These are phyloP conservation scores for Cercospora sojina DNA, from an alignment of 2,329 filamentous ascomycete genomes.

Conservation along the genomic window DNA sequence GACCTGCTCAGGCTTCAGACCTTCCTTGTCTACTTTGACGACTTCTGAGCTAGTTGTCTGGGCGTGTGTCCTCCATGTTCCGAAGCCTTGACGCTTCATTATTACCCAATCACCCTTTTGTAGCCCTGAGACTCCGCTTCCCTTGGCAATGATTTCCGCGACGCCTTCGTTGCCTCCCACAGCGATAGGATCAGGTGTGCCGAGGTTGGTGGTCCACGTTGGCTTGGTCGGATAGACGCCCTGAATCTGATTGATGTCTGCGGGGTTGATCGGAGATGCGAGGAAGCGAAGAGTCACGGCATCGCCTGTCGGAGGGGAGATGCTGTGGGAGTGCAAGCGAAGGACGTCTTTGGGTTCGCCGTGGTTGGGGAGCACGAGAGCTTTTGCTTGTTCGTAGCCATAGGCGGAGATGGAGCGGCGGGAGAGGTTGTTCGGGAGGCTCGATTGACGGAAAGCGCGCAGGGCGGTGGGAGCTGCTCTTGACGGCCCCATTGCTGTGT, in stretches of 20 bases:
- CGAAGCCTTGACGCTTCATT: slow-evolving; percentile 76
- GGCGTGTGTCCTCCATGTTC: slow-evolving; percentile 93
- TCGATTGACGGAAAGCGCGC: not conserved
- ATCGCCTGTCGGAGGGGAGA: slow-evolving; percentile 69
- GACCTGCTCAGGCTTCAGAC: slow-evolving; percentile 72
- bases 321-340: slow-evolving; percentile 71
- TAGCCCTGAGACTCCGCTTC: slow-evolving; percentile 61
- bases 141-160: slow-evolving; percentile 77
- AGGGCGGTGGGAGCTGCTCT: slow-evolving; percentile 20
- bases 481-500: slow-evolving; percentile 27
- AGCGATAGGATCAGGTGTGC: slow-evolving; percentile 72
- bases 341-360: slow-evolving; percentile 72
- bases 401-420: slow-evolving; percentile 59
- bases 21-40: slow-evolving; percentile 66
- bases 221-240: slow-evolving; percentile 91
- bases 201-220: slow-evolving; percentile 70
- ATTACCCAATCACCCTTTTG: slow-evolving; percentile 89
- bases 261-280: slow-evolving; percentile 89
- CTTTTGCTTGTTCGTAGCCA: slow-evolving; percentile 81
- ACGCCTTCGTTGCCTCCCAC: slow-evolving; percentile 89
- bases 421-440: slow-evolving; percentile 18
- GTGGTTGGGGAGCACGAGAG: slow-evolving; percentile 71
- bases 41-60: slow-evolving; percentile 61
- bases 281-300: slow-evolving; percentile 81
- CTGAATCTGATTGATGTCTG: slow-evolving; percentile 97